Percentiles rank a stretch among this genome's conserved stretches.
Evolutionary conservation across 306 rosid species (phyloP).

Genomic region (Medicago arabica): DNA sequence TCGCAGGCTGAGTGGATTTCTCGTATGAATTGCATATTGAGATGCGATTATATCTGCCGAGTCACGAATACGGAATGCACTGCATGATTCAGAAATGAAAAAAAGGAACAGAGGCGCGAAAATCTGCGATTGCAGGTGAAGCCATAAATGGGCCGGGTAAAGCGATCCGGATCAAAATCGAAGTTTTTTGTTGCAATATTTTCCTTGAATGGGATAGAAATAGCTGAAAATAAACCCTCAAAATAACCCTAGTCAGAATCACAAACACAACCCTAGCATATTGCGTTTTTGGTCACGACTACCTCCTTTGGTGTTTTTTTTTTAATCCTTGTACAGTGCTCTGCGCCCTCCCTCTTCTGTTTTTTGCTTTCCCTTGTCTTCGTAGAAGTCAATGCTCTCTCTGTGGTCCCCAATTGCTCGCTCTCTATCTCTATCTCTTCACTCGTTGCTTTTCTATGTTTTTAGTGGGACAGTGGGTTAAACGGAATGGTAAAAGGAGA

Average conservation of each 20-base stretch:
- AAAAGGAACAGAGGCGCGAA: not conserved
- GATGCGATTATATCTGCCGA: not conserved
- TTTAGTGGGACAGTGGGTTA: not conserved
- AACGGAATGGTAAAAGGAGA: not conserved
- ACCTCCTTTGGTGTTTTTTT: not conserved
- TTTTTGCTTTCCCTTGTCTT: not conserved
- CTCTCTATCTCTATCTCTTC: not conserved
- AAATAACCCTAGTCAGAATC: not conserved
- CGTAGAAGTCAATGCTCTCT: not conserved
- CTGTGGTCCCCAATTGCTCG: not conserved
- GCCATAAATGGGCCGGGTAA: not conserved
- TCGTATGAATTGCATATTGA: not conserved
- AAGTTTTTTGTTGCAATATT: not conserved
- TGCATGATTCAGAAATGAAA: not conserved
- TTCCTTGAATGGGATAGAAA: not conserved
- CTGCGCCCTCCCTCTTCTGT: not conserved
- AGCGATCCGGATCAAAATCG: not conserved
- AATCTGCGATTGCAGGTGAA: not conserved
- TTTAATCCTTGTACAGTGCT: not conserved
- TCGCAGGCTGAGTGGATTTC: not conserved
- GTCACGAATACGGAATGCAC: not conserved
- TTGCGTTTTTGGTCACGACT: not conserved
- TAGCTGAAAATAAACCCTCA: not conserved
- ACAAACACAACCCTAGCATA: constrained; percentile 6
- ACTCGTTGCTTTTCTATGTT: too few species aligned